A percentile compares a stretch with the other conserved stretches of the same genome.
These are phyloP conservation scores for Dactylellina drechsleri DNA, from an alignment of 2,329 filamentous ascomycete genomes.

Conservation along the genomic window DNA sequence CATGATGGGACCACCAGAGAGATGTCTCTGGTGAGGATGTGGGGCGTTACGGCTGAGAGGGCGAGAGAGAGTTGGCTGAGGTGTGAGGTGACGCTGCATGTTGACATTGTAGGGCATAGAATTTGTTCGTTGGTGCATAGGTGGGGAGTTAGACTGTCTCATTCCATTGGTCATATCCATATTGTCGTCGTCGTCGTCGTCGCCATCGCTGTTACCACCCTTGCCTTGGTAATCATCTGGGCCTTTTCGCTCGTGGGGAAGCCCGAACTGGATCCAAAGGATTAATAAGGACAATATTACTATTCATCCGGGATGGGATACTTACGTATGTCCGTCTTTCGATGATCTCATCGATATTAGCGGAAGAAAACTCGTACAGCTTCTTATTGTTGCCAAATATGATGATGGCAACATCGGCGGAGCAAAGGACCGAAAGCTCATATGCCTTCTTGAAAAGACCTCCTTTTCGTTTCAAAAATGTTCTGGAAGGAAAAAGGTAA, in stretches of 20 bases:
- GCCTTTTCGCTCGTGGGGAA: constrained; percentile 94
- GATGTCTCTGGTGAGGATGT: constrained; percentile 48
- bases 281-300: neutral
- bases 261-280: constrained; percentile 75
- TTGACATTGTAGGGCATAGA: constrained; percentile 42
- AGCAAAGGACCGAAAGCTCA: constrained; percentile 96
- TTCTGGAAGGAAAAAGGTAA: constrained; percentile 67
- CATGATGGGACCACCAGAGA: constrained; percentile 42
- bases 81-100: constrained; percentile 50
- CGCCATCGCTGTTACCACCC: constrained; percentile 76
- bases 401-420: constrained; percentile 97
- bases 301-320: constrained; percentile 57
- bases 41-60: constrained; percentile 52
- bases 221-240: constrained; percentile 89
- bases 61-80: constrained; percentile 41
- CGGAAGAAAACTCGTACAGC: constrained; percentile 95
- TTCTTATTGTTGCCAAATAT: constrained; percentile 99
- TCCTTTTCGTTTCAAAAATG: constrained; percentile 97
- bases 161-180: constrained; percentile 59
- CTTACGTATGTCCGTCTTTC: constrained; percentile 89
- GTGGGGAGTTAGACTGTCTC: constrained; percentile 68
- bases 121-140: constrained; percentile 69
- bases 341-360: constrained; percentile 91
- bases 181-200: constrained; percentile 79
- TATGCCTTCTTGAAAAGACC: constrained; percentile 99